Evolutionary conservation across 805 yeast genomes (phyloP).

Genomic region (Spathaspora boniae): DNA sequence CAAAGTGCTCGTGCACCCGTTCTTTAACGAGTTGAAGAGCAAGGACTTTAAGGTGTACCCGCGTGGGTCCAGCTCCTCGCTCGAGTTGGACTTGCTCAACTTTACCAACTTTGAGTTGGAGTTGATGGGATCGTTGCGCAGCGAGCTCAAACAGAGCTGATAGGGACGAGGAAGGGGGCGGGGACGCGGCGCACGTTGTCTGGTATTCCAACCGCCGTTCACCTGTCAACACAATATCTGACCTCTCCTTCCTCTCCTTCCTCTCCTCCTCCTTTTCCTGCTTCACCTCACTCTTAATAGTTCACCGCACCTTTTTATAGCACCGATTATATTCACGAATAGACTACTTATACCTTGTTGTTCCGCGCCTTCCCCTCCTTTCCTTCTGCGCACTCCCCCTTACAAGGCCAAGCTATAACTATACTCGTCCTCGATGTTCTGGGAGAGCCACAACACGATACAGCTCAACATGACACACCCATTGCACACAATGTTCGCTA

Average conservation of each 20-base stretch:
- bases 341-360: conserved; percentile 1
- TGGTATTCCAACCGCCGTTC: not conserved
- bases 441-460: conserved; percentile 86
- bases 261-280: not conserved
- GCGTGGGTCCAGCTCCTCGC: conserved; percentile 43
- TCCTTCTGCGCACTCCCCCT: conserved; percentile 5
- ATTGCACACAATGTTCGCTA: conserved; percentile 80
- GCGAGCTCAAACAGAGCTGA: conserved; percentile 20
- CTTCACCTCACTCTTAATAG: not conserved
- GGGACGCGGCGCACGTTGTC: not conserved
- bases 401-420: conserved; percentile 83
- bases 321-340: conserved; percentile 3
- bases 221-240: not conserved
- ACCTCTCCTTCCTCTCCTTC: not conserved
- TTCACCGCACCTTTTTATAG: not conserved
- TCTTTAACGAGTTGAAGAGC: conserved; percentile 80
- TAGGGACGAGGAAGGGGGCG: not conserved
- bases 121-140: conserved; percentile 39
- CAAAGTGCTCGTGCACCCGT: conserved; percentile 81
- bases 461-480: conserved; percentile 84
- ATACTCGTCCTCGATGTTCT: conserved; percentile 93
- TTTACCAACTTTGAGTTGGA: conserved; percentile 68
- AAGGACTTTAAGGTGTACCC: conserved; percentile 51
- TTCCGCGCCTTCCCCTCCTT: not conserved
- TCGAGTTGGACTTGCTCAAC: conserved; percentile 53